Evolutionary conservation across 2,329 filamentous ascomycete genomes (phyloP), one percentile per base, ranked within the genome.

Genomic region (Fusarium oxysporum): DNA sequence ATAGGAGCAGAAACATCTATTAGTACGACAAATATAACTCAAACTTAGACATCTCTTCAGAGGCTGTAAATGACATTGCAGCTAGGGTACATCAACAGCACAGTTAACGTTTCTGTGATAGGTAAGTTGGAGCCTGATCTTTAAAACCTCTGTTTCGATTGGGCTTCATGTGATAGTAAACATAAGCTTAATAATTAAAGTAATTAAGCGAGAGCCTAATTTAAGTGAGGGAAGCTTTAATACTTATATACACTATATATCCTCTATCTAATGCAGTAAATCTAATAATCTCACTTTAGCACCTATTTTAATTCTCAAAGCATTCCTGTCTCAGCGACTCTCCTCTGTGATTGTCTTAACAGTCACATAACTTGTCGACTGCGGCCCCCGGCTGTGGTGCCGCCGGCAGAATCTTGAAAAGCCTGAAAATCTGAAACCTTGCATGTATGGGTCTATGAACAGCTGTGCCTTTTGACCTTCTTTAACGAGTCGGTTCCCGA

Each of bases 401-500:
- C 48, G 23, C 6, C 11, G 32, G 14, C 9, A 50, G 21, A 48
- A 47, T 28, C 32, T 35, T 19, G 17, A 35, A 25, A 47, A 32
- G 13, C 11, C 14, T 12, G 28, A 17, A 48, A 8, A n/a, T 30
- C 30, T 21, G 45, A 30, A 48, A 48, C 45, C 1, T n/a, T 13
- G 14, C 12, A 25, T 13, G 5, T 19, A 51, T 51, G 32, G 48
- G 32, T 35, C 32, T 13, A 19, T 17, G 30, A 23, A 19, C 19
- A 30, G 10, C 14, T 13, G 6, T 61, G 16, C 37, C 1, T 8
- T 56, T 37, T n/a, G 28, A 61, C 58, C 58, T 43, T 61, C 58
- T 61, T 4, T 30, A 54, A 56, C 14, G n/a, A 54, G 58, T n/a
- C 23, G 16, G n/a, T 32, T 23, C 25, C 57, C 48, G 58, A 3